Conservation (phyloP, 2,329 filamentous ascomycete species). For the Graphiopsis chlorocephala region DNA sequence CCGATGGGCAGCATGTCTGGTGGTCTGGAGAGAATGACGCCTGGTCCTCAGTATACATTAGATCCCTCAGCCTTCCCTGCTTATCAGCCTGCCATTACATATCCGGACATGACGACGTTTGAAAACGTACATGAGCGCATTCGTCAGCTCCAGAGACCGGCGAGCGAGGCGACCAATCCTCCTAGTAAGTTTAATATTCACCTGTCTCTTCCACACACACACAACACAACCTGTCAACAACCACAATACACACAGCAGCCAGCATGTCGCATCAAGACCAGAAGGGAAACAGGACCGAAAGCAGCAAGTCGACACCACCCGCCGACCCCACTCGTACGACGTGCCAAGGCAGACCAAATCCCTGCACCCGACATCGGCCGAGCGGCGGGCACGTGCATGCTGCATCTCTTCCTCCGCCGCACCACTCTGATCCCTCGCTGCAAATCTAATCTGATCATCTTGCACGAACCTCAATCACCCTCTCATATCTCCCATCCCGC, state of each 20-base stretch:
- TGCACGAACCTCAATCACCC: constrained; percentile 16
- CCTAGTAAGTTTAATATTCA: neutral
- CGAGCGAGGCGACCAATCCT: neutral
- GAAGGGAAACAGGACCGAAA: neutral
- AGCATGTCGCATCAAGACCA: neutral
- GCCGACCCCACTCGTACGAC: constrained; percentile 13
- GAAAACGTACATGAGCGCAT: neutral
- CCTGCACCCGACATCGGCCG: constrained; percentile 15
- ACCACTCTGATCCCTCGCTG: constrained; percentile 13
- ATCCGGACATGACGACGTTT: neutral
- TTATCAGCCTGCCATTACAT: neutral
- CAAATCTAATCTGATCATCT: constrained; percentile 31
- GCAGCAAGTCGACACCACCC: neutral
- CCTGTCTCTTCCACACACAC: neutral
- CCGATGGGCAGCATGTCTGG: too few relatives aligned
- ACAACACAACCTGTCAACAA: neutral
- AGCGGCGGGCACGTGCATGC: constrained; percentile 5
- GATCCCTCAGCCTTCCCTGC: neutral
- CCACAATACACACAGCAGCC: neutral
- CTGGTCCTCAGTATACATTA: too few relatives aligned
- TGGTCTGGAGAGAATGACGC: too few relatives aligned
- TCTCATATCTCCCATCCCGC: constrained; percentile 14
- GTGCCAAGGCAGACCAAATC: constrained; percentile 10
- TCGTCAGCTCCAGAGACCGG: neutral
- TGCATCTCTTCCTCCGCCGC: neutral